Evolutionary conservation across 306 rosid species (phyloP).

Genomic region (Canavalia gladiata): DNA sequence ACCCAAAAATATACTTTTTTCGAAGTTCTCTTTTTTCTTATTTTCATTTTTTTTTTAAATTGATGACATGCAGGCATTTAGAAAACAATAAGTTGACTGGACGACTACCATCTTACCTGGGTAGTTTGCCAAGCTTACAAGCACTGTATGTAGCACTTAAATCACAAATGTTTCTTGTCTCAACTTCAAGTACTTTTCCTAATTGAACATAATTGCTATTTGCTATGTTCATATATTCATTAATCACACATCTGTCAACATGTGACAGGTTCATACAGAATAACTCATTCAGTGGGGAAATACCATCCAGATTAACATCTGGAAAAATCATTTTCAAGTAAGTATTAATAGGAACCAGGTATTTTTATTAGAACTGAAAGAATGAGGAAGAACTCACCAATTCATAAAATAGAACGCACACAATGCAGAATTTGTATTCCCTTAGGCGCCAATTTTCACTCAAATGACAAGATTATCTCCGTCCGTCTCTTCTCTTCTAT

Average conservation of each 20-base stretch:
- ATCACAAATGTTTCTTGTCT: constrained; percentile 29
- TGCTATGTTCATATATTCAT: background rate
- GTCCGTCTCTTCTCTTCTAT: no score
- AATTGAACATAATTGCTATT: background rate
- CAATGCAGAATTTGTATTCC: no score
- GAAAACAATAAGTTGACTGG: constrained; percentile 85
- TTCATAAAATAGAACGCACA: no score
- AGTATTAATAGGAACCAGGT: background rate
- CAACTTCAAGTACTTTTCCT: constrained; percentile 20
- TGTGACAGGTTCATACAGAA: constrained; percentile 84
- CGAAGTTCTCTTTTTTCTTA: background rate
- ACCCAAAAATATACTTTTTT: constrained; percentile 14
- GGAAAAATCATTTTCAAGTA: constrained; percentile 74
- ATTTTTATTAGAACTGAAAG: no score
- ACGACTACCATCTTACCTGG: constrained; percentile 71
- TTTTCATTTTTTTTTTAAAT: background rate
- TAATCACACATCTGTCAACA: constrained; percentile 38
- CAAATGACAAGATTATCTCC: no score
- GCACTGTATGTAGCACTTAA: constrained; percentile 72
- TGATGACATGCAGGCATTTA: constrained; percentile 70
- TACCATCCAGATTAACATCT: constrained; percentile 74
- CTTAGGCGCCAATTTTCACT: no score
- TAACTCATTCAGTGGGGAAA: constrained; percentile 87
- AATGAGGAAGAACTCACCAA: no score
- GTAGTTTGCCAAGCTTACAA: constrained; percentile 73